Evolutionary conservation across 2,329 filamentous ascomycete species (phyloP), one percentile per base, ranked within the genome.

Genomic region (Trematosphaeria pertusa): DNA sequence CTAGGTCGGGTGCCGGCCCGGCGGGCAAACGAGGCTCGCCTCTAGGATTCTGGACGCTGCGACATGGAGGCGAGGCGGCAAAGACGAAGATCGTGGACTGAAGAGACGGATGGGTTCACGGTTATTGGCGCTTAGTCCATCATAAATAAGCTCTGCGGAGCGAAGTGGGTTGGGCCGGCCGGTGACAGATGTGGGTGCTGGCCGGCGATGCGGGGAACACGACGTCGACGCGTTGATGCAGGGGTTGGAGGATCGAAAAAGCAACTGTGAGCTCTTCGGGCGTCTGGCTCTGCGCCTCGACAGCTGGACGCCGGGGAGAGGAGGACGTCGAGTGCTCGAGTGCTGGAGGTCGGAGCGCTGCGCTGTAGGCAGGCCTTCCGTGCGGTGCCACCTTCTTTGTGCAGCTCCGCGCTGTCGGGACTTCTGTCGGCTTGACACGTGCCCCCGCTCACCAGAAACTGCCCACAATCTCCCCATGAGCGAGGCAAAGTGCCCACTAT

Each of bases 121-220:
- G 50, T 60, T 49, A 61, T 62, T 62, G 59, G 60, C 54, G 54
- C 56, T 43, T 48, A 43, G 55, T 50, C 43, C 44, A 17, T 37
- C 40, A 43, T 55, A 47, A 57, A 51, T 46, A 52, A 44, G 40
- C 46, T 45, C 44, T 53, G 50, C 56, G 48, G 52, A 41, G 46
- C 32, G 31, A 21, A 49, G n/a, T n/a, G n/a, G n/a, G n/a, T n/a
- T n/a, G n/a, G n/a, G n/a, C n/a, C n/a, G n/a, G n/a, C n/a, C n/a
- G n/a, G n/a, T n/a, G n/a, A n/a, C n/a, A n/a, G n/a, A n/a, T 43
- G 14, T 7, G 8, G 21, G 32, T 10, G 37, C 31, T 30, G 45
- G 18, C 12, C 10, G 31, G 35, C 30, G 33, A 44, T 51, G 43
- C 48, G 48, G 48, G 48, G 43, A 43, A 50, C n/a, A n/a, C n/a